phyloP scores from a whole-genome alignment of 495 filamentous ascomycete species.

The Penicillium atrosanguineum region DNA sequence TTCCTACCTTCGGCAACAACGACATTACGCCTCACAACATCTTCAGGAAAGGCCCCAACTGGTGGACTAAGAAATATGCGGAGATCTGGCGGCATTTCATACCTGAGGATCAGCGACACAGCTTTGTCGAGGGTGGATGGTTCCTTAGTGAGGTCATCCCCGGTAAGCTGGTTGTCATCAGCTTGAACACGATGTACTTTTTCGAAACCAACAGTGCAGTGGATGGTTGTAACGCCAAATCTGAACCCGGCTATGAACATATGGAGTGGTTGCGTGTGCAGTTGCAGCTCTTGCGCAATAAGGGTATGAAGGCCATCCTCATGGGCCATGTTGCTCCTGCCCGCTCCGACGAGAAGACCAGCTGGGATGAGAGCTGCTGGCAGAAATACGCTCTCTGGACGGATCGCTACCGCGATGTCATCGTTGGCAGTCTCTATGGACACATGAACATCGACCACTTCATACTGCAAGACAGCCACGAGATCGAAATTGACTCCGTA shows the following conservation, averaged over 20 bases:
- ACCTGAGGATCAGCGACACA: constrained; percentile 87
- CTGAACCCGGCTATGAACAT: constrained; percentile 87
- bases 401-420: constrained; percentile 84
- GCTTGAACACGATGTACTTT: constrained; percentile 95
- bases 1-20: constrained; percentile 95
- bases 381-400: constrained; percentile 95
- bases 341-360: constrained; percentile 72
- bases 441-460: constrained; percentile 99
- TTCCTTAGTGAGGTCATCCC: constrained; percentile 92
- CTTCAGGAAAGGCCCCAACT: constrained; percentile 77
- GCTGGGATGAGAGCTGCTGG: constrained; percentile 96
- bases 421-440: constrained; percentile 76
- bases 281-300: constrained; percentile 73
- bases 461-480: constrained; percentile 80
- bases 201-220: constrained; percentile 89
- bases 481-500: constrained; percentile 54
- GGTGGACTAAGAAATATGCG: constrained; percentile 70
- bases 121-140: constrained; percentile 90
- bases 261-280: constrained; percentile 97
- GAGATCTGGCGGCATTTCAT: constrained; percentile 84
- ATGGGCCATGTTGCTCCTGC: constrained; percentile 94
- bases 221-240: constrained; percentile 75
- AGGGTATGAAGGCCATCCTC: constrained; percentile 91
- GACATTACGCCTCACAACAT: constrained; percentile 98
- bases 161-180: constrained; percentile 81